These are phyloP conservation scores for Hapsidospora chrysogenum DNA, from an alignment of 495 filamentous ascomycete genomes.

Conservation along the genomic window DNA sequence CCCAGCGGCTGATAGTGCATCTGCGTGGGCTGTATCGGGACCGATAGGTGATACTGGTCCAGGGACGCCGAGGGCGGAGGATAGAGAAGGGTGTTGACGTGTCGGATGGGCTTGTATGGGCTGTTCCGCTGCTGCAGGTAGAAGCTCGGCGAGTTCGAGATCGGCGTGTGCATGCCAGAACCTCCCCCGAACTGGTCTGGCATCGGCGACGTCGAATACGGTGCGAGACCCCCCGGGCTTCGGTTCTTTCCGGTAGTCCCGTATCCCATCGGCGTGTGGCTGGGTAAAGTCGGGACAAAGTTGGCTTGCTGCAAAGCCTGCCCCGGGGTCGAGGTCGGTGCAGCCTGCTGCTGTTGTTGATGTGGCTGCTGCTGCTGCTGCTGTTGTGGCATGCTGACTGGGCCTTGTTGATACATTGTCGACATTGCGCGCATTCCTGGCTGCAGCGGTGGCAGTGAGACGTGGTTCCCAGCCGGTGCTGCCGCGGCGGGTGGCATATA, in stretches of 20 bases:
- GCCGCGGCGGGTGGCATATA: neutral
- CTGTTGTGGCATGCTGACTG: conserved; percentile 14
- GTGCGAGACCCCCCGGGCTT: conserved; percentile 13
- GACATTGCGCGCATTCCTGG: conserved; percentile 30
- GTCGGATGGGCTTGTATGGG: conserved; percentile 80
- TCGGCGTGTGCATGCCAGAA: conserved; percentile 25
- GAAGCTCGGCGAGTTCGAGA: conserved; percentile 37
- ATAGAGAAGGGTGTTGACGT: conserved; percentile 75
- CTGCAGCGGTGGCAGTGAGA: conserved; percentile 27
- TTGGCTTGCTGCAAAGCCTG: neutral
- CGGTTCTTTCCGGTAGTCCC: conserved; percentile 26
- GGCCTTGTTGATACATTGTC: conserved; percentile 21
- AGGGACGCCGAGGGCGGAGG: conserved; percentile 72
- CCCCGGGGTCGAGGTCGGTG: neutral
- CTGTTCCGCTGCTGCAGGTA: conserved; percentile 52
- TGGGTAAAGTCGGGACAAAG: neutral
- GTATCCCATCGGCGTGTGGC: conserved; percentile 9
- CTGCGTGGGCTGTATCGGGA: conserved; percentile 38
- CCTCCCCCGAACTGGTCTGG: conserved; percentile 28
- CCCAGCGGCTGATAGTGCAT: conserved; percentile 95
- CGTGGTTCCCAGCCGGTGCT: no score
- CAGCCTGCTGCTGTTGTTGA: neutral
- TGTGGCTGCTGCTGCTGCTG: conserved; percentile 5
- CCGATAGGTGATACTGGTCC: conserved; percentile 49
- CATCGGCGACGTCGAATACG: conserved; percentile 24